Percentiles rank a stretch among this genome's conserved stretches.
These are phyloP conservation scores for Medicago arabica DNA, from an alignment of 306 rosid genomes.

Conservation along the genomic window DNA sequence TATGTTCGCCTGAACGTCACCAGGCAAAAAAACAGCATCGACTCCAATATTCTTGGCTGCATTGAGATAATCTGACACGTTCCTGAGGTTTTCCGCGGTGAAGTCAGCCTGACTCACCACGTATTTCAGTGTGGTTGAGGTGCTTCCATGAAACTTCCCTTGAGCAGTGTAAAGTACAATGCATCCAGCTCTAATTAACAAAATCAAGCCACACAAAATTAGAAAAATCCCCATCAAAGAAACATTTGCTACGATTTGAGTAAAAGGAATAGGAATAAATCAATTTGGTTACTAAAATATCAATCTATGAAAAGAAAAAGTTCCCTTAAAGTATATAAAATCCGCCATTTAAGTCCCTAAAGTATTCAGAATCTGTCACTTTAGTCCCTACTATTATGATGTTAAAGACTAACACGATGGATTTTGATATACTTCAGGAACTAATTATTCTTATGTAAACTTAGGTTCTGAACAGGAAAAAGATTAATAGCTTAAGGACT, in stretches of 20 bases:
- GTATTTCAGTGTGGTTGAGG: slow-evolving; percentile 46
- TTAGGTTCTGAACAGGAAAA: neutral
- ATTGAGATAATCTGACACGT: slow-evolving; percentile 57
- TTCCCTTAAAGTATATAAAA: too few relatives aligned
- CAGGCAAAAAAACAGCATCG: slow-evolving; percentile 49
- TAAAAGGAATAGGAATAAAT: neutral
- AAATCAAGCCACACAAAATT: slow-evolving; percentile 16
- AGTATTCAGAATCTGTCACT: too few relatives aligned
- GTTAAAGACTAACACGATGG: neutral
- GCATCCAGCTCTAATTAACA: slow-evolving; percentile 71
- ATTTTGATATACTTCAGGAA: neutral
- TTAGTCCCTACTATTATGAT: neutral
- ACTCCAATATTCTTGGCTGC: slow-evolving; percentile 60
- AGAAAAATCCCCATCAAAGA: neutral
- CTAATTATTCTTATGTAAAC: too few relatives aligned
- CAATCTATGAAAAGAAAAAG: too few relatives aligned
- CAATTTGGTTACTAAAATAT: neutral
- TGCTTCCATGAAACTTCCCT: slow-evolving; percentile 54
- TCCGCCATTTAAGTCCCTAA: neutral
- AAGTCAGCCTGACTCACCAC: slow-evolving; percentile 50
- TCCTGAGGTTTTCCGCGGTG: slow-evolving; percentile 58
- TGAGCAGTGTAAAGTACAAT: slow-evolving; percentile 66
- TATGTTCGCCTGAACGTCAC: slow-evolving; percentile 49
- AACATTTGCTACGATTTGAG: neutral
- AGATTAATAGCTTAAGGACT: neutral